Evolutionary conservation across 169 alveolate species (phyloP).

Genomic region (Plasmodium sp.): DNA sequence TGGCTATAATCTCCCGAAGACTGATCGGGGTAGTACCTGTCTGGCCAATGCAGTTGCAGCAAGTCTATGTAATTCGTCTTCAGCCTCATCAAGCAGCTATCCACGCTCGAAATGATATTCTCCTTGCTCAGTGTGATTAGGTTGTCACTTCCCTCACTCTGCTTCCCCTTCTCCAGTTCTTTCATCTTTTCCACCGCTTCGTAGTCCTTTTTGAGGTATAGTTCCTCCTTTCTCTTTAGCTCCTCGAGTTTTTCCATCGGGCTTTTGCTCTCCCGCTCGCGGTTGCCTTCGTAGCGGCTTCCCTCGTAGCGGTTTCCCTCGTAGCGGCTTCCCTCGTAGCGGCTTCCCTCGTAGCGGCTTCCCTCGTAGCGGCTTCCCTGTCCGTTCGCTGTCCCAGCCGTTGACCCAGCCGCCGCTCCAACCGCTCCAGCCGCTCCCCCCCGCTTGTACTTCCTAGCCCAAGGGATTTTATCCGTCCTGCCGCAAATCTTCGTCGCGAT

Average conservation of each 20-base stretch:
- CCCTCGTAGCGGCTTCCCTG: background rate
- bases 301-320: background rate
- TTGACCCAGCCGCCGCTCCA: background rate
- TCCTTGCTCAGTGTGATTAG: constrained; percentile 76
- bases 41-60: constrained; percentile 91
- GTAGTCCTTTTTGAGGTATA: constrained; percentile 30
- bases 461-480: constrained; percentile 75
- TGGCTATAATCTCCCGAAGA: constrained; percentile 84
- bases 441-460: constrained; percentile 70
- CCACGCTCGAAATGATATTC: constrained; percentile 81
- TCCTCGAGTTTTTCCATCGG: constrained; percentile 16
- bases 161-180: background rate
- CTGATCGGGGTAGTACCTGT: constrained; percentile 86
- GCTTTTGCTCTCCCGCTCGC: background rate
- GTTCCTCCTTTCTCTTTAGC: constrained; percentile 51
- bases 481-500: constrained; percentile 86
- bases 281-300: no score
- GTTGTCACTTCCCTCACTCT: background rate
- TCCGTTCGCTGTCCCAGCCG: background rate
- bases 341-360: no score
- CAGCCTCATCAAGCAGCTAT: constrained; percentile 81
- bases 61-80: constrained; percentile 85
- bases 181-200: constrained; percentile 25
- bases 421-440: background rate
- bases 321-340: no score